phyloP scores from a whole-genome alignment of 2,329 filamentous ascomycete species.

The Escovopsis weberi region DNA sequence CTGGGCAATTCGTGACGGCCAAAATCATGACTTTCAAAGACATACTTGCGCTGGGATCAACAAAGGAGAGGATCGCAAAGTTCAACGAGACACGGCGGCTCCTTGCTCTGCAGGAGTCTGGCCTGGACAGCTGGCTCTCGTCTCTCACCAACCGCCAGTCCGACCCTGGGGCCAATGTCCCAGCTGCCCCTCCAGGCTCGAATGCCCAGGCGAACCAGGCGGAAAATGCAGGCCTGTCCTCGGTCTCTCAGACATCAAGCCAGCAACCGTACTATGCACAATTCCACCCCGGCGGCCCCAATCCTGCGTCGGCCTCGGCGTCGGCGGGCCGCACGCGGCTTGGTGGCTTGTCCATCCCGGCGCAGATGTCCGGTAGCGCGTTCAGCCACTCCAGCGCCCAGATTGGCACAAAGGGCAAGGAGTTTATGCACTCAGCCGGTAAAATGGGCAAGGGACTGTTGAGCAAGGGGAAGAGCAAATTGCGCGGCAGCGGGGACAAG shows the following conservation, averaged over 20 bases:
- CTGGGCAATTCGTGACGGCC: slow-evolving; percentile 5
- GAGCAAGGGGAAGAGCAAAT: slow-evolving; percentile 78
- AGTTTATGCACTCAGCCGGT: slow-evolving; percentile 72
- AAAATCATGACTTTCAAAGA: slow-evolving; percentile 52
- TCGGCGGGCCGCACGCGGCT: slow-evolving; percentile 22
- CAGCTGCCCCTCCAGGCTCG: slow-evolving; percentile 14
- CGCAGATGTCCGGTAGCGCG: slow-evolving; percentile 27
- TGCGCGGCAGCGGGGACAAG: slow-evolving; percentile 65
- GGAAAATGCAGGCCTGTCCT: slow-evolving; percentile 10
- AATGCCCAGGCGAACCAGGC: slow-evolving; percentile 6
- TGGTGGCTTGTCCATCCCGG: slow-evolving; percentile 20
- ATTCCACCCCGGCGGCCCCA: too few species aligned
- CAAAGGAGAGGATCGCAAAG: slow-evolving; percentile 54
- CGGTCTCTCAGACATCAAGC: slow-evolving; percentile 11
- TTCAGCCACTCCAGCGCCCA: slow-evolving; percentile 44
- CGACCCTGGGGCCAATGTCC: slow-evolving; percentile 29
- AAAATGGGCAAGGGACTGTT: slow-evolving; percentile 84
- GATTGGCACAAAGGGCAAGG: slow-evolving; percentile 74
- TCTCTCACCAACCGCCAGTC: slow-evolving; percentile 30
- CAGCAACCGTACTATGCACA: slow-evolving; percentile 33
- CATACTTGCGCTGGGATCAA: slow-evolving; percentile 54
- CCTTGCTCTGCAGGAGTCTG: slow-evolving; percentile 59
- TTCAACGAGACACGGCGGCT: slow-evolving; percentile 59
- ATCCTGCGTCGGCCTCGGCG: neutral
- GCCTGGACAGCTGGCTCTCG: slow-evolving; percentile 47